Evolutionary conservation across 2,329 filamentous ascomycete genomes (phyloP).

Genomic region (Fusarium abutilonis): DNA sequence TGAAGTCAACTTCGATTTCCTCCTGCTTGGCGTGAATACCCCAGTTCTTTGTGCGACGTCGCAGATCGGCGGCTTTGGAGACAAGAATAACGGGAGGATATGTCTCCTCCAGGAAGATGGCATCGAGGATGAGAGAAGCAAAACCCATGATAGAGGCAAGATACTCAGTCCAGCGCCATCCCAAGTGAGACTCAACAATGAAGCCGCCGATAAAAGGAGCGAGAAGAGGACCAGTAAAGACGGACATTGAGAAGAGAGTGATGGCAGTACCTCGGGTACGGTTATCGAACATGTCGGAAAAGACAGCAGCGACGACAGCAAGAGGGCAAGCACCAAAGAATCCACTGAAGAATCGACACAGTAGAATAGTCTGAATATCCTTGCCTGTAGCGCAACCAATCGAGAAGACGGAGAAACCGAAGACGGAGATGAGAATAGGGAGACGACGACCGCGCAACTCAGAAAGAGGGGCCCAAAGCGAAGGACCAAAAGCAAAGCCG

Average conservation of each 20-base stretch:
- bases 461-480: slow-evolving; percentile 76
- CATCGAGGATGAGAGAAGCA: slow-evolving; percentile 65
- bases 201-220: slow-evolving; percentile 77
- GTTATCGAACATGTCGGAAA: slow-evolving; percentile 77
- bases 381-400: slow-evolving; percentile 72
- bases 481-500: slow-evolving; percentile 76
- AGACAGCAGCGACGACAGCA: slow-evolving; percentile 75
- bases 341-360: slow-evolving; percentile 78
- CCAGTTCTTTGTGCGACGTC: slow-evolving; percentile 73
- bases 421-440: slow-evolving; percentile 69
- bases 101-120: slow-evolving; percentile 73
- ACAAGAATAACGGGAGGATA: slow-evolving; percentile 75
- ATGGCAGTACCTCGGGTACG: slow-evolving; percentile 64
- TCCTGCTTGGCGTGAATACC: slow-evolving; percentile 77
- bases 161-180: slow-evolving; percentile 80
- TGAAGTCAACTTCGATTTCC: slow-evolving; percentile 73
- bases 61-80: slow-evolving; percentile 67
- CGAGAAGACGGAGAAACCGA: slow-evolving; percentile 75
- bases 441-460: slow-evolving; percentile 75
- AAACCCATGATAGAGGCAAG: slow-evolving; percentile 71
- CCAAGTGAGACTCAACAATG: slow-evolving; percentile 68
- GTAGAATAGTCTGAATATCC: slow-evolving; percentile 73
- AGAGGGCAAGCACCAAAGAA: slow-evolving; percentile 77
- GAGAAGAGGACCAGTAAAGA: slow-evolving; percentile 73
- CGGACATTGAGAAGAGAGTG: slow-evolving; percentile 57